These are phyloP conservation scores for Boletellus sp. DNA, from an alignment of 768 basidiomycete species.

Conservation along the genomic window DNA sequence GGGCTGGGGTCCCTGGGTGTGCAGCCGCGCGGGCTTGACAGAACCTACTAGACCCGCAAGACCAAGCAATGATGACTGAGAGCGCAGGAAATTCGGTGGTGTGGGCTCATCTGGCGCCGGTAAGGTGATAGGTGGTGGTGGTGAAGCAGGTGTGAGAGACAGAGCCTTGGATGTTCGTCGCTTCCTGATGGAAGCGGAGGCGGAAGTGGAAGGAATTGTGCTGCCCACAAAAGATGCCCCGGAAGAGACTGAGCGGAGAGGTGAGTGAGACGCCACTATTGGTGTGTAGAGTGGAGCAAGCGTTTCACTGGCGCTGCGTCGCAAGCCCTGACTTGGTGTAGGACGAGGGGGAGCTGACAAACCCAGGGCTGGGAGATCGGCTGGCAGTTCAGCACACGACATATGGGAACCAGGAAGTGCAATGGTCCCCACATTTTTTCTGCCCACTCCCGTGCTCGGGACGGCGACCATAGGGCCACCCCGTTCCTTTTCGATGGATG, in stretches of 20 bases:
- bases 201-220: background rate
- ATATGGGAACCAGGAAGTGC: slow-evolving; percentile 94
- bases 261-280: slow-evolving; percentile 8
- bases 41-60: slow-evolving; percentile 67
- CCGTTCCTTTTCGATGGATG: slow-evolving; percentile 18
- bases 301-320: slow-evolving; percentile 26
- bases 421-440: slow-evolving; percentile 88
- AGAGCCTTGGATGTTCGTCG: slow-evolving; percentile 35
- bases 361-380: slow-evolving; percentile 72
- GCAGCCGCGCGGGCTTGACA: slow-evolving; percentile 48
- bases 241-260: slow-evolving; percentile 9
- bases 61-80: slow-evolving; percentile 68
- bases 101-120: slow-evolving; percentile 59
- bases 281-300: slow-evolving; percentile 1
- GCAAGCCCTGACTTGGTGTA: slow-evolving; percentile 25
- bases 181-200: slow-evolving; percentile 25
- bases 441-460: slow-evolving; percentile 21
- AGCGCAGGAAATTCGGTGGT: slow-evolving; percentile 70
- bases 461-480: slow-evolving; percentile 17
- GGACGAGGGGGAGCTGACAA: slow-evolving; percentile 26
- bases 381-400: slow-evolving; percentile 78
- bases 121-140: slow-evolving; percentile 54
- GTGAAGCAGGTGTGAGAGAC: slow-evolving; percentile 43
- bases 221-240: slow-evolving; percentile 9
- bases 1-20: slow-evolving; percentile 4